Evolutionary conservation across 2,329 filamentous ascomycete species (phyloP).

Genomic region (Paramyrothecium roridum): DNA sequence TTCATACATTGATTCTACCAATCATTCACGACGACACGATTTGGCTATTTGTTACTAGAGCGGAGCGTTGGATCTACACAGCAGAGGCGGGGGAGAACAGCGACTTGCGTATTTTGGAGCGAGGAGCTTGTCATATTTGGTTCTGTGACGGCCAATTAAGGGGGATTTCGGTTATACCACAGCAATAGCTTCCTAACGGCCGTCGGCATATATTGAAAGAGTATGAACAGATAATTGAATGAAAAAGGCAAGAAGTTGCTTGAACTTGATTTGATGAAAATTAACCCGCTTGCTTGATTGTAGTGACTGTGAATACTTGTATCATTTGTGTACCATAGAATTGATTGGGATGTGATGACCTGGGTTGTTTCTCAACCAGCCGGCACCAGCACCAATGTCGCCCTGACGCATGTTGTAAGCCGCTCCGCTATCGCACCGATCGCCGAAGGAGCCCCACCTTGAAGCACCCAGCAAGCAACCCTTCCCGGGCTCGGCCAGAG

Average conservation of each 20-base stretch:
- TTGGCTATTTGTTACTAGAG: slow-evolving; percentile 22
- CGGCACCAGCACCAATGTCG: too few species aligned
- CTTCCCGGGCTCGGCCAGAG: neutral
- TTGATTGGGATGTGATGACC: too few species aligned
- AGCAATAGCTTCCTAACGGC: neutral
- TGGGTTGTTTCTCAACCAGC: too few species aligned
- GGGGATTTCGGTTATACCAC: neutral
- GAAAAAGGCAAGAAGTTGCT: too few species aligned
- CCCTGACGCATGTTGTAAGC: too few species aligned
- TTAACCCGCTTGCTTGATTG: too few species aligned
- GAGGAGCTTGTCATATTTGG: neutral
- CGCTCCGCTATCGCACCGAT: neutral
- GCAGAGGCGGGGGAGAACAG: neutral
- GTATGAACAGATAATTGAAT: too few species aligned
- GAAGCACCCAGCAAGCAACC: neutral
- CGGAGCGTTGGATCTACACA: slow-evolving; percentile 12
- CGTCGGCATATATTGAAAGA: neutral
- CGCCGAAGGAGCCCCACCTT: neutral
- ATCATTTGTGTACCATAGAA: too few species aligned
- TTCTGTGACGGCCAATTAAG: neutral
- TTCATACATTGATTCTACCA: neutral
- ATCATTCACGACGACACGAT: slow-evolving; percentile 26
- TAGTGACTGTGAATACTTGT: too few species aligned
- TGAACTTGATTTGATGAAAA: too few species aligned
- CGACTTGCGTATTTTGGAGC: neutral